phyloP scores from a whole-genome alignment of 129 eudicot species.

The Centella asiatica region DNA sequence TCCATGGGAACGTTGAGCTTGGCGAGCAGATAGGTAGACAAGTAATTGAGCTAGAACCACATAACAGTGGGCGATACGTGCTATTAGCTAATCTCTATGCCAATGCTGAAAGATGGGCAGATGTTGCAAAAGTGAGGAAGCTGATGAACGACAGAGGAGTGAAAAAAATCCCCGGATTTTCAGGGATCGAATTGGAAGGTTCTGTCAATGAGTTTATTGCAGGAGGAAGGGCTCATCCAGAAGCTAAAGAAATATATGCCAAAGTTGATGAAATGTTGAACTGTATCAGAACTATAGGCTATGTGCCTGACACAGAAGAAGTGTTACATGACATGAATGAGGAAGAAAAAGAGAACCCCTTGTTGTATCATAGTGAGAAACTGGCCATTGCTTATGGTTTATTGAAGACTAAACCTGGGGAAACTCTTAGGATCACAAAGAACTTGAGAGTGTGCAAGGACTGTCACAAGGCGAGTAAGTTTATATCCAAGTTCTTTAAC shows the following conservation, averaged over 20 bases:
- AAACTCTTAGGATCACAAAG: slow-evolving; percentile 35
- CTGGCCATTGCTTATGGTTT: slow-evolving; percentile 58
- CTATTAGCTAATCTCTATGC: slow-evolving; percentile 57
- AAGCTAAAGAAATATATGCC: slow-evolving; percentile 33
- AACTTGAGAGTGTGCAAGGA: slow-evolving; percentile 62
- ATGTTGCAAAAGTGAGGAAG: slow-evolving; percentile 43
- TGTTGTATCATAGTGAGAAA: slow-evolving; percentile 54
- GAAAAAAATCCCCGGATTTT: slow-evolving; percentile 40
- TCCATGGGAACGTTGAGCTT: slow-evolving; percentile 37
- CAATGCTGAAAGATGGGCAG: slow-evolving; percentile 42
- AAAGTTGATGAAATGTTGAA: slow-evolving; percentile 45
- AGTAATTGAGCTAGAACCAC: slow-evolving; percentile 42
- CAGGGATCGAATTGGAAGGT: slow-evolving; percentile 40
- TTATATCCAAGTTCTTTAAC: slow-evolving; percentile 34
- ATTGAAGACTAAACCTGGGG: slow-evolving; percentile 44
- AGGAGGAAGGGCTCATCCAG: slow-evolving; percentile 42
- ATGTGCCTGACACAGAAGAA: slow-evolving; percentile 35
- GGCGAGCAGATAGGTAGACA: slow-evolving; percentile 48
- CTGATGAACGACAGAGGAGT: slow-evolving; percentile 54
- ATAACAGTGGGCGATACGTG: slow-evolving; percentile 53
- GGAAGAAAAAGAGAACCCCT: slow-evolving; percentile 43
- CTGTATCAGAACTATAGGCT: slow-evolving; percentile 36
- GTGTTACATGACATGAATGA: slow-evolving; percentile 30
- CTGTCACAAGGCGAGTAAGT: slow-evolving; percentile 58
- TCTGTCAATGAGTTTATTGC: slow-evolving; percentile 42